phyloP scores from a whole-genome alignment of 2,329 filamentous ascomycete species.

The Ascochyta clinopodiicola region DNA sequence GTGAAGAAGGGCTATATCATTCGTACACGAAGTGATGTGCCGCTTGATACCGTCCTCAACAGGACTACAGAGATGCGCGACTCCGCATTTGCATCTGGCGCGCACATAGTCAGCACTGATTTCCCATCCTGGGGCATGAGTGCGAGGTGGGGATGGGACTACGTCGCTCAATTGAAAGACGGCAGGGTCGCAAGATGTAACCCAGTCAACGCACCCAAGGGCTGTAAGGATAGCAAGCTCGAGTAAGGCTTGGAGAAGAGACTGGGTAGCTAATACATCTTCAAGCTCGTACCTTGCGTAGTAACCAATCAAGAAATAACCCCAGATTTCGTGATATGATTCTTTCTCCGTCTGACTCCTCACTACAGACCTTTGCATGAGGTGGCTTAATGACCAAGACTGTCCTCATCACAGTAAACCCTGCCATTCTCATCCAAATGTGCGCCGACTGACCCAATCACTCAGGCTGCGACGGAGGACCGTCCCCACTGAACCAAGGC shows the following conservation, averaged over 20 bases:
- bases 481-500: too few species aligned
- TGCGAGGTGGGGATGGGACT: conserved; percentile 57
- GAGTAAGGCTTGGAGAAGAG: background rate
- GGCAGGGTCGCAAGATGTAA: conserved; percentile 48
- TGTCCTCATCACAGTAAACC: too few species aligned
- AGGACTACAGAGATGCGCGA: conserved; percentile 54
- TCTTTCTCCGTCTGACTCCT: too few species aligned
- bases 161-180: conserved; percentile 46
- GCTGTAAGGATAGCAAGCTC: conserved; percentile 39
- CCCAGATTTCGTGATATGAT: too few species aligned
- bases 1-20: conserved; percentile 58
- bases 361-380: too few species aligned
- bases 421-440: too few species aligned
- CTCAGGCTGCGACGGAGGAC: too few species aligned
- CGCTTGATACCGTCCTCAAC: conserved; percentile 52
- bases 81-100: conserved; percentile 54
- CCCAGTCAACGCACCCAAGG: conserved; percentile 45
- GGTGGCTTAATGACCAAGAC: too few species aligned
- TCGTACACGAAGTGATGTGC: conserved; percentile 57
- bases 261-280: background rate
- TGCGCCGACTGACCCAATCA: too few species aligned
- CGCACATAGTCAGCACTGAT: conserved; percentile 59
- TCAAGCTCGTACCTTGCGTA: background rate
- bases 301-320: background rate
- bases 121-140: conserved; percentile 57